These are phyloP conservation scores for Saccharomyces hybrid DNA, from an alignment of 1,139 yeast species.

Conservation along the genomic window DNA sequence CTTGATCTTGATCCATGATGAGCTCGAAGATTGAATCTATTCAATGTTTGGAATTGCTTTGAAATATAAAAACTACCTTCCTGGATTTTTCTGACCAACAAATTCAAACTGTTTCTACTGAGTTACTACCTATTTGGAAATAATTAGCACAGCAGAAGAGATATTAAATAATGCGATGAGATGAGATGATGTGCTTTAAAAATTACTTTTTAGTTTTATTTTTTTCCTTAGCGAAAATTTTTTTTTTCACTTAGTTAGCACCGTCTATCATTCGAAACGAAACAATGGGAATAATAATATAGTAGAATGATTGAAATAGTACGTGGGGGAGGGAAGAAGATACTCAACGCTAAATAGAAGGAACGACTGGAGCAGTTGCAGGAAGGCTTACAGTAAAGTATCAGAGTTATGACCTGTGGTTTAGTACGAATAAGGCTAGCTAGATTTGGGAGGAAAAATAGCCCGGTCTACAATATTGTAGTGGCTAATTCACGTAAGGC, in stretches of 20 bases:
- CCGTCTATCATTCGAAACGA: neutral
- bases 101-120: neutral
- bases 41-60: neutral
- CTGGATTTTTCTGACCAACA: neutral
- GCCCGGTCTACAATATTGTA: conserved; percentile 86
- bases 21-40: neutral
- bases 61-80: neutral
- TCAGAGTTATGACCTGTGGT: conserved; percentile 35
- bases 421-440: conserved; percentile 74
- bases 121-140: neutral
- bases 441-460: conserved; percentile 82
- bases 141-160: neutral
- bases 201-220: neutral
- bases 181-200: neutral
- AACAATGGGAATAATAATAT: neutral
- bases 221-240: neutral
- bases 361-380: neutral
- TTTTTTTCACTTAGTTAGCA: neutral
- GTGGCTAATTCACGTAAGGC: conserved; percentile 68
- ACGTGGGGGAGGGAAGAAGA: neutral
- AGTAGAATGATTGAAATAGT: neutral
- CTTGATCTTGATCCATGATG: conserved; percentile 36
- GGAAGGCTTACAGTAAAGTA: neutral
- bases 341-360: neutral
- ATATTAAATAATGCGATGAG: neutral